phyloP scores from a whole-genome alignment of 805 yeast genomes.

The Kodamaea restingae region DNA sequence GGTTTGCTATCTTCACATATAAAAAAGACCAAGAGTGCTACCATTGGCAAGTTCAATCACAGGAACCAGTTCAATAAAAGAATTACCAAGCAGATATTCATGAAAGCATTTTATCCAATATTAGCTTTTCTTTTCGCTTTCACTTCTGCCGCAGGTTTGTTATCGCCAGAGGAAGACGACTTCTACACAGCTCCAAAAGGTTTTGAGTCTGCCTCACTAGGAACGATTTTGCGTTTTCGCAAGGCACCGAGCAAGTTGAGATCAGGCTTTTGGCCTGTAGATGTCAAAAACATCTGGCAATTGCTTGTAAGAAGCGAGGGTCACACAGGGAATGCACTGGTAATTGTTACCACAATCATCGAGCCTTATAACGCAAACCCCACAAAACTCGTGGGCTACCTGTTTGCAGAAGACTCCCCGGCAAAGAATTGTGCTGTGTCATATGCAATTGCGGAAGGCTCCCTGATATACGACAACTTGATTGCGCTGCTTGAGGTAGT shows the following conservation, averaged over 20 bases:
- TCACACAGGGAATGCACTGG: constrained; percentile 16
- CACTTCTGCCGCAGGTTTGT: background rate
- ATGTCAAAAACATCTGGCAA: constrained; percentile 17
- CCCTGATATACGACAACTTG: constrained; percentile 10
- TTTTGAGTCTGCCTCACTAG: constrained; percentile 16
- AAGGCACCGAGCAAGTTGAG: constrained; percentile 17
- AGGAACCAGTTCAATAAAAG: too few species aligned
- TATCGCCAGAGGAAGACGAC: constrained; percentile 13
- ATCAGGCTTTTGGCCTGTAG: constrained; percentile 15
- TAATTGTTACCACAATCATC: constrained; percentile 19
- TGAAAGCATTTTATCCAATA: background rate
- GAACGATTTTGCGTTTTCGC: constrained; percentile 23
- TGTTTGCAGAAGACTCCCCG: constrained; percentile 19
- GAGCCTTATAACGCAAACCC: constrained; percentile 23
- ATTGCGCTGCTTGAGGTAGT: constrained; percentile 15
- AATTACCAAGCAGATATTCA: too few species aligned
- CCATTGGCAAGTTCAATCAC: background rate
- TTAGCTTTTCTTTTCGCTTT: background rate
- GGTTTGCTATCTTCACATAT: background rate
- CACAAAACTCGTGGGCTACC: constrained; percentile 18
- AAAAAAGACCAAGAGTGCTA: background rate
- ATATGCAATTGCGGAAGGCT: constrained; percentile 15
- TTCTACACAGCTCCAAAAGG: constrained; percentile 24
- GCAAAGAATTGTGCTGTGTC: constrained; percentile 19
- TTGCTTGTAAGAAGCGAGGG: constrained; percentile 20